A percentile compares a stretch with the other conserved stretches of the same genome.
phyloP scores from a whole-genome alignment of 2,329 filamentous ascomycete species.

The Pseudocercospora cruenta region DNA sequence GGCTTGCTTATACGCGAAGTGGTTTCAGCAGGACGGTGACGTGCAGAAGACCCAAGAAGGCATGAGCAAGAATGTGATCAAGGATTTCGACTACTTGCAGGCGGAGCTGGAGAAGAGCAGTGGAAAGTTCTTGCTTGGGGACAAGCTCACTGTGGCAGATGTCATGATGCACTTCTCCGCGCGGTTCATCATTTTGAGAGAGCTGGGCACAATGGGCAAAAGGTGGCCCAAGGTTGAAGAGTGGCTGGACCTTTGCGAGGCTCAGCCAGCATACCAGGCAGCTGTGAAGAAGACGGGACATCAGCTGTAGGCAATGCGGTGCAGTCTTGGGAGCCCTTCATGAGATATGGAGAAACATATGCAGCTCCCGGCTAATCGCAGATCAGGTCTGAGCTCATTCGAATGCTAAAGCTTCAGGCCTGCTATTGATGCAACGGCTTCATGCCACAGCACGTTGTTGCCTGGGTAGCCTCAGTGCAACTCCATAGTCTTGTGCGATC shows the following conservation, averaged over 20 bases:
- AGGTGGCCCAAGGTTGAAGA: constrained; percentile 39
- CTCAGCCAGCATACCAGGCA: constrained; percentile 41
- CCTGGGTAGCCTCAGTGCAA: too few species aligned
- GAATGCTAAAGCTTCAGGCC: too few species aligned
- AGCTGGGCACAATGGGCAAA: constrained; percentile 43
- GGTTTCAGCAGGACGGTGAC: constrained; percentile 45
- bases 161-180: constrained; percentile 50
- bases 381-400: too few species aligned
- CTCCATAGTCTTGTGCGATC: too few species aligned
- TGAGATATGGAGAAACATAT: too few species aligned
- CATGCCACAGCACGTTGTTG: too few species aligned
- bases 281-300: constrained; percentile 49
- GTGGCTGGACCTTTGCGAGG: constrained; percentile 45
- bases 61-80: constrained; percentile 48
- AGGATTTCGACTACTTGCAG: constrained; percentile 52
- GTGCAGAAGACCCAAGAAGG: constrained; percentile 43
- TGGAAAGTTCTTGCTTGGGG: constrained; percentile 48
- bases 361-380: neutral
- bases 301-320: constrained; percentile 26
- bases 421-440: too few species aligned
- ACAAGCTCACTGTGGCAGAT: constrained; percentile 49
- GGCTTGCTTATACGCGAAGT: constrained; percentile 50
- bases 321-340: neutral
- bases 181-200: constrained; percentile 44
- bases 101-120: constrained; percentile 44